Percentiles rank a stretch among this genome's conserved stretches.
Conservation (phyloP, 1,139 yeast genomes). For the Sugiyamaella paludigena region DNA sequence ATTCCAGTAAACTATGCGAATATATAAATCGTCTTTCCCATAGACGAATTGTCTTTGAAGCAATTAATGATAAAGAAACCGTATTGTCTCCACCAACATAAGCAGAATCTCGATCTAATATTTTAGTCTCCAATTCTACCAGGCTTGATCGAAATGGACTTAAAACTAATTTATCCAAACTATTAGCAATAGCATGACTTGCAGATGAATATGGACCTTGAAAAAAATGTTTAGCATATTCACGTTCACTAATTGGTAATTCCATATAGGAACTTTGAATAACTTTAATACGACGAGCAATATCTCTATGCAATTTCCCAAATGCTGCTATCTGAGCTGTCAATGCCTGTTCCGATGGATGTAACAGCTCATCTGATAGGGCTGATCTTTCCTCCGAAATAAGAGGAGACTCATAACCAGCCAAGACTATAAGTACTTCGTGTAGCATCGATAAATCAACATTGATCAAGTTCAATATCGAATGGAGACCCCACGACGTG, state of each 20-base stretch:
- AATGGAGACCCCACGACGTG: not conserved
- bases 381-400: conserved; percentile 15
- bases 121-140: conserved; percentile 22
- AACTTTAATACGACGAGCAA: conserved; percentile 16
- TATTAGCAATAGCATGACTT: conserved; percentile 25
- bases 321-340: conserved; percentile 23
- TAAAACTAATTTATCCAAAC: conserved; percentile 19
- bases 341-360: conserved; percentile 24
- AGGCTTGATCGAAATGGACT: conserved; percentile 20
- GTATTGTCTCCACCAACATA: conserved; percentile 29
- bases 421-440: conserved; percentile 27
- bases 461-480: too few species aligned
- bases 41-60: conserved; percentile 21
- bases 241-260: conserved; percentile 10
- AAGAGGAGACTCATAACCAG: conserved; percentile 28
- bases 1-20: conserved; percentile 19
- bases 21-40: conserved; percentile 28
- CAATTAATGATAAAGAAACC: conserved; percentile 26
- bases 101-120: conserved; percentile 24
- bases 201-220: conserved; percentile 24
- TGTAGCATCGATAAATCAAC: conserved; percentile 23
- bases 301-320: conserved; percentile 22
- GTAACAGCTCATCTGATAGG: conserved; percentile 14
- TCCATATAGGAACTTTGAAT: conserved; percentile 19
- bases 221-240: conserved; percentile 5